phyloP scores from a whole-genome alignment of 495 filamentous ascomycete genomes.

The Elasticomyces elasticus region DNA sequence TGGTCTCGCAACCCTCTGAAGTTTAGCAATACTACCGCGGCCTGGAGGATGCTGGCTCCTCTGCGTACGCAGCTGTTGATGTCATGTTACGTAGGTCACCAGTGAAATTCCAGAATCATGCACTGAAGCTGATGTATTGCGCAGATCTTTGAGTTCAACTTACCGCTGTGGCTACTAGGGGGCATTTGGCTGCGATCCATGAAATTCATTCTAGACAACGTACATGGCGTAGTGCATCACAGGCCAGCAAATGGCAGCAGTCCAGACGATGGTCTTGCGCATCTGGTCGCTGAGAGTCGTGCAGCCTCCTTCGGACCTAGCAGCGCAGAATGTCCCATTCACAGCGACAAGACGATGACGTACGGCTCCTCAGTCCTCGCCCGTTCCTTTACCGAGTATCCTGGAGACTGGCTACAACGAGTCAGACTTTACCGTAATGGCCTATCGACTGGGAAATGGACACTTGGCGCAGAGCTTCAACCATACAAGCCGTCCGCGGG shows the following conservation, averaged over 20 bases:
- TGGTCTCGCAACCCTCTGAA: neutral
- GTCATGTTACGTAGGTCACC: conserved; percentile 26
- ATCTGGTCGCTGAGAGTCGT: neutral
- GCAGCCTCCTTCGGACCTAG: conserved; percentile 14
- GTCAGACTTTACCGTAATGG: conserved; percentile 44
- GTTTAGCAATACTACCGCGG: conserved; percentile 29
- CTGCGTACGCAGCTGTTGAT: conserved; percentile 6
- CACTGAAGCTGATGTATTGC: neutral
- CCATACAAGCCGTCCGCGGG: conserved; percentile 21
- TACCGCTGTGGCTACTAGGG: conserved; percentile 4
- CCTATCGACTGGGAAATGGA: conserved; percentile 33
- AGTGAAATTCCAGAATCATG: conserved; percentile 12
- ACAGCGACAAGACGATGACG: neutral
- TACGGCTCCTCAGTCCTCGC: conserved; percentile 12
- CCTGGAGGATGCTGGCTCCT: conserved; percentile 8
- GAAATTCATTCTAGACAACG: neutral
- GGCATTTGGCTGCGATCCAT: neutral
- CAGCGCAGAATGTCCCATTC: neutral
- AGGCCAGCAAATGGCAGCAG: neutral
- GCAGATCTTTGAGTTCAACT: conserved; percentile 16
- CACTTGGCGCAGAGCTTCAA: conserved; percentile 41
- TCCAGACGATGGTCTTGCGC: neutral
- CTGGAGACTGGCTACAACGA: conserved; percentile 31
- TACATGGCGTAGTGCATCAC: conserved; percentile 1
- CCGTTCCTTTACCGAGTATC: neutral